Evolutionary conservation across 2,329 filamentous ascomycete genomes (phyloP), one percentile per base, ranked within the genome.

Genomic region (Cadophora luteo-olivacea): DNA sequence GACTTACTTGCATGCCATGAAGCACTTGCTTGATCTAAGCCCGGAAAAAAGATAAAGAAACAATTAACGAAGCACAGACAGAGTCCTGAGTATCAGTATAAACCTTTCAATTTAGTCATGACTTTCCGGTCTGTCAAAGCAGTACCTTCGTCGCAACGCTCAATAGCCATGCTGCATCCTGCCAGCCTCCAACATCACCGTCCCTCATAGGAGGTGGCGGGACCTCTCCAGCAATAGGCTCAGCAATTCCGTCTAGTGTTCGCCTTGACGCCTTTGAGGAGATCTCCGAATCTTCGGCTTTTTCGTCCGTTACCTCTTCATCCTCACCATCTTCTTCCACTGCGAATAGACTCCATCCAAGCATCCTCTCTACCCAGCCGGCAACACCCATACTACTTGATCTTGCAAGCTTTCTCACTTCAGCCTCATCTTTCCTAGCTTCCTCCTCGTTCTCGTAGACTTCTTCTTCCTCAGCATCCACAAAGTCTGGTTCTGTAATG

Each of bases 151-250:
- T 75, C 36, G 88, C 89, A 70, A 91, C 87, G 71, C 84, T 89
- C 66, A 91, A 78, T 58, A 92, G 78, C 89, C 89, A 92, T 19
- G 88, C 88, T 32, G 88, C 89, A 78, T 91, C 89, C 68, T 86
- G 84, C 89, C 89, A 91, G 9, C 85, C 85, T 19, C 87, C 87
- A 54, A 87, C 84, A 63, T 90, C 84, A 9, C 82, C 80, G 52
- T 83, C 83, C 62, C 81, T 81, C 11, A 82, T 80, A 38, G 76
- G 86, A 76, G 82, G 82, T 49, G 89, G 79, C 11, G 89, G 79
- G 11, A 78, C 78, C 61, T 86, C 84, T 60, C 84, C 81, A 0
- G 81, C 76, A 81, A 78, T 61, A 32, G 74, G 65, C 33, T 78
- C 75, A 24, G 67, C 69, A 33, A 70, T 57, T 8, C 70, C 68